Base-by-base conservation (phyloP, 805 yeast genomes). In the Metschnikowia henanensis region DNA sequence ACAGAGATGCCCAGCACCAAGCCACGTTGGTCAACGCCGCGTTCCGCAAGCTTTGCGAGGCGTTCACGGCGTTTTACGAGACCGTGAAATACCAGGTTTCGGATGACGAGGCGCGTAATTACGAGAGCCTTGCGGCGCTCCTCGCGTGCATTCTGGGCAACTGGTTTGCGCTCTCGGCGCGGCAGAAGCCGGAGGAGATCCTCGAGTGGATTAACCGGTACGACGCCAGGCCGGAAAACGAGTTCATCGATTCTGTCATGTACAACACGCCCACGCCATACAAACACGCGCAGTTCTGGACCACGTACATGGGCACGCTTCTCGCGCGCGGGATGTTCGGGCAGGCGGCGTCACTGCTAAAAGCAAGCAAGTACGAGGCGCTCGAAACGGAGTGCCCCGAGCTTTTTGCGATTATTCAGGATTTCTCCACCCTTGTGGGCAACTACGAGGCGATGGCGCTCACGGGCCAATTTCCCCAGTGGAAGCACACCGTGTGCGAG, bases 151-250 rank as follows among this genome's bases (percentile, higher is more conserved):
- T 85, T 21, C 73, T 74, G 38, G 78, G 87, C 0, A 59, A 78
- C 29, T 68, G 72, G 52, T 81, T 80, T 51, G 54, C 56, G 30
- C 43, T 49, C 2, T 67, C 70, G 15, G 57, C 62, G 10, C 66
- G 71, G 44, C 66, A 60, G 38, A 68, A 69, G 50, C 73, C 81
- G 23, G 67, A 68, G 37, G 57, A 71, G 30, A 61, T 81, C 28
- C 61, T 74, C 13, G 73, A 70, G 37, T 86, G 94, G 94, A 69
- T 83, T 20, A 86, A 86, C 56, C 72, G 79, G 43, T 81, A 83
- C 23, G 87, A 84, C 57, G 81, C 83, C 5, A 77, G 79, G 51
- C 91, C 91, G 1, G 79, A 75, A 45, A 68, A 69, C 16, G 77
- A 73, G 21, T 61, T 76, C 25, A 68, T 77, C 4, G 75, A 79